These are phyloP conservation scores for Phlegmacium glaucopus DNA, from an alignment of 768 basidiomycete genomes.

Conservation along the genomic window DNA sequence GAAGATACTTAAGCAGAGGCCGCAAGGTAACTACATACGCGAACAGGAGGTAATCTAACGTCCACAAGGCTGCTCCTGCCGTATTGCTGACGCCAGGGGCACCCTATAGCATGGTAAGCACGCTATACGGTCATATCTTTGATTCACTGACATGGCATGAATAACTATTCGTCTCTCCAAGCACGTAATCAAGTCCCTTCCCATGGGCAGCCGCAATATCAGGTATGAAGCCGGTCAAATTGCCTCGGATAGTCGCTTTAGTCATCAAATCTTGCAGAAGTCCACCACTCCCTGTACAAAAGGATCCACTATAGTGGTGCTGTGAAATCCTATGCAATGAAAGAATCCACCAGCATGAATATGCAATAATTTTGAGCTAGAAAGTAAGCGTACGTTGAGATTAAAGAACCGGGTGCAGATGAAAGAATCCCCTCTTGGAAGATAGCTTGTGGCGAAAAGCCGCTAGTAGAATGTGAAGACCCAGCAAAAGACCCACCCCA, in stretches of 20 bases:
- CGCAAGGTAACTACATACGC: slow-evolving; percentile 30
- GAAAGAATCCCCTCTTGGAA: slow-evolving; percentile 49
- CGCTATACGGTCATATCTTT: not conserved
- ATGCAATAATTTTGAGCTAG: not conserved
- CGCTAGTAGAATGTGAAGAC: slow-evolving; percentile 41
- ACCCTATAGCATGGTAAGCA: slow-evolving; percentile 24
- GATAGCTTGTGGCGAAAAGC: slow-evolving; percentile 61
- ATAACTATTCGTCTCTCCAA: slow-evolving; percentile 62
- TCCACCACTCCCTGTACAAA: slow-evolving; percentile 51
- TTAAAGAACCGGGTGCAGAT: slow-evolving; percentile 43
- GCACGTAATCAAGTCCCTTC: slow-evolving; percentile 49
- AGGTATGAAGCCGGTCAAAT: slow-evolving; percentile 46
- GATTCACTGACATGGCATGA: slow-evolving; percentile 34
- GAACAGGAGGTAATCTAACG: slow-evolving; percentile 60
- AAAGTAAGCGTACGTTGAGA: slow-evolving; percentile 43
- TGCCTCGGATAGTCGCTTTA: slow-evolving; percentile 53
- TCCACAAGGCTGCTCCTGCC: slow-evolving; percentile 70
- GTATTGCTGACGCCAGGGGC: slow-evolving; percentile 61
- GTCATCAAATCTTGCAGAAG: slow-evolving; percentile 65
- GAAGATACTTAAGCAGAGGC: not conserved
- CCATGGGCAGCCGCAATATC: slow-evolving; percentile 51
- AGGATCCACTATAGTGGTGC: slow-evolving; percentile 58
- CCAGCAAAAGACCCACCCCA: slow-evolving; percentile 48
- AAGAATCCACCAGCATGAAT: not conserved
- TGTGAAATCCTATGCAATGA: slow-evolving; percentile 48